phyloP scores from a whole-genome alignment of 139 green algal genomes.

The Chlamydomonas eustigma region DNA sequence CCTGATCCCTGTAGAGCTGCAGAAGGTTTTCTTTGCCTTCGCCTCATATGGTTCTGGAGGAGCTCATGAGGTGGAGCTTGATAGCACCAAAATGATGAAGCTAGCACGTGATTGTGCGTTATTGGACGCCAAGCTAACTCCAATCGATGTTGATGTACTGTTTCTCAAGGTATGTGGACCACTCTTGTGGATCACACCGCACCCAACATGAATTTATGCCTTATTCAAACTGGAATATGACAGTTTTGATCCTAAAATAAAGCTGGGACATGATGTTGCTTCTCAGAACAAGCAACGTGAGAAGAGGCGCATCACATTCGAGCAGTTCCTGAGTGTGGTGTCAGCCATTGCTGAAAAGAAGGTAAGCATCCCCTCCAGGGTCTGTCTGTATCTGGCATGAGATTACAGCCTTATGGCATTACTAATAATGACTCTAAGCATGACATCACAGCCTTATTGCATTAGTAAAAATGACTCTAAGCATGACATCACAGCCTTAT shows the following conservation, averaged over 20 bases:
- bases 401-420: no score
- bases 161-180: background rate
- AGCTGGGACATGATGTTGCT: background rate
- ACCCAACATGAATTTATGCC: no score
- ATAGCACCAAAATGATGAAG: background rate
- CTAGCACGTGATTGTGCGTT: background rate
- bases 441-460: no score
- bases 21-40: background rate
- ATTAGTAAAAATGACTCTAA: no score
- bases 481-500: no score
- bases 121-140: background rate
- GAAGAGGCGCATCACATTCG: background rate
- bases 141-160: background rate
- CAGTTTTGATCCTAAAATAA: no score
- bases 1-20: background rate
- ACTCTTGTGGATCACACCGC: no score
- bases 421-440: no score
- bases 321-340: background rate
- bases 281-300: background rate
- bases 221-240: no score
- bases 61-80: background rate
- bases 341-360: background rate
- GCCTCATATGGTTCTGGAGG: background rate
- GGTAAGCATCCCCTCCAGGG: no score
- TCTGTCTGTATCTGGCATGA: no score